phyloP scores from a whole-genome alignment of 768 basidiomycete genomes.

The Russula olivacea region DNA sequence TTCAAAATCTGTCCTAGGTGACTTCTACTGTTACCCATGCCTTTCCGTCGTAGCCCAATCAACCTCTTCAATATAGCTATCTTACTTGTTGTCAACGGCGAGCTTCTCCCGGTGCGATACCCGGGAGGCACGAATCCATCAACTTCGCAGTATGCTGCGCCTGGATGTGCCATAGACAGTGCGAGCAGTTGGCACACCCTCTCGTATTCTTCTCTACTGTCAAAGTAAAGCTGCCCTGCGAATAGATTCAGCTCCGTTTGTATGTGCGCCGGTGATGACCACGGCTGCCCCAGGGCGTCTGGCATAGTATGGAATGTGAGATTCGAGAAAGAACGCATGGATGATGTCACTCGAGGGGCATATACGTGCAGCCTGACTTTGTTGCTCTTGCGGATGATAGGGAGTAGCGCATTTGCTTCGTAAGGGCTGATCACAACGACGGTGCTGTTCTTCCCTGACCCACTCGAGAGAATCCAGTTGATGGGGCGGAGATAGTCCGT shows the following conservation, averaged over 20 bases:
- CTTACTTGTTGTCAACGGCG: slow-evolving; percentile 7
- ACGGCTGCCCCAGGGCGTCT: not conserved
- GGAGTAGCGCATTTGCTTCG: slow-evolving; percentile 17
- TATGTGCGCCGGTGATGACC: slow-evolving; percentile 9
- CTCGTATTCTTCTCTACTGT: slow-evolving; percentile 15
- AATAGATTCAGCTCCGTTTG: slow-evolving; percentile 9
- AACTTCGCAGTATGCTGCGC: not conserved
- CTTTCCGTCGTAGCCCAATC: slow-evolving; percentile 11
- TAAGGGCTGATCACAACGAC: slow-evolving; percentile 16
- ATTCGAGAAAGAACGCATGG: slow-evolving; percentile 15
- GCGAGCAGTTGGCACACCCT: slow-evolving; percentile 15
- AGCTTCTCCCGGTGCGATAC: not conserved
- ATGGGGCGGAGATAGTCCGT: slow-evolving; percentile 20
- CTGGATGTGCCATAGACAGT: slow-evolving; percentile 16
- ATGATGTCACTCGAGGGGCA: slow-evolving; percentile 6
- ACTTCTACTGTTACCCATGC: slow-evolving; percentile 3
- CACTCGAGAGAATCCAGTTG: slow-evolving; percentile 18
- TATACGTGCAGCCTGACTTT: slow-evolving; percentile 17
- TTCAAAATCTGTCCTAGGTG: slow-evolving; percentile 15
- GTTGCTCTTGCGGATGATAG: slow-evolving; percentile 10
- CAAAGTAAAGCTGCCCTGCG: slow-evolving; percentile 21
- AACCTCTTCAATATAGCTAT: slow-evolving; percentile 4
- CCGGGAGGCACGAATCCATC: slow-evolving; percentile 12
- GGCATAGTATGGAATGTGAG: slow-evolving; percentile 11
- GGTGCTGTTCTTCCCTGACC: slow-evolving; percentile 1